Conservation (phyloP, 75 land plant species). For the Cupressus sempervirens region DNA sequence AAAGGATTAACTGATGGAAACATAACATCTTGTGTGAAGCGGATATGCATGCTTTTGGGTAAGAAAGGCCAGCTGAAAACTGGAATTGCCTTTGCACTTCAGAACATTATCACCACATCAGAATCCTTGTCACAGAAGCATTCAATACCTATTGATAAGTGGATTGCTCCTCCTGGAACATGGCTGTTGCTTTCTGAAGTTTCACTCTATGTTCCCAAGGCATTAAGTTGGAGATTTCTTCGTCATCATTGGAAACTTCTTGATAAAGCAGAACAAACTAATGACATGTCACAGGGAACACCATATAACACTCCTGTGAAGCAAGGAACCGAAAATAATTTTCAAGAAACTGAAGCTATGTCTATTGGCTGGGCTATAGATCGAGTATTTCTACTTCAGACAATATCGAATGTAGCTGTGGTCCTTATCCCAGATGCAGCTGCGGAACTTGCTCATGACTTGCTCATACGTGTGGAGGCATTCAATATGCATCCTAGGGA, state of each 20-base stretch:
- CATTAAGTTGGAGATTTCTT: conserved; percentile 76
- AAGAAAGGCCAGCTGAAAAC: conserved; percentile 62
- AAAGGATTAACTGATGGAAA: conserved; percentile 58
- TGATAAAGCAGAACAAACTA: conserved; percentile 26
- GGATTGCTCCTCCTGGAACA: conserved; percentile 79
- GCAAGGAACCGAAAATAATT: conserved; percentile 8
- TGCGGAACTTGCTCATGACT: conserved; percentile 68
- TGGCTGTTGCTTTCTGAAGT: conserved; percentile 88
- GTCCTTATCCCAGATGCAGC: conserved; percentile 86
- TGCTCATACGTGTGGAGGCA: conserved; percentile 60
- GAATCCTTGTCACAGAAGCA: conserved; percentile 45
- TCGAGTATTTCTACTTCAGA: conserved; percentile 71
- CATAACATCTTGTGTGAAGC: conserved; percentile 60
- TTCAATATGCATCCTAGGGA: conserved; percentile 88
- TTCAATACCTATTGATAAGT: conserved; percentile 34
- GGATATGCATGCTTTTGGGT: conserved; percentile 73
- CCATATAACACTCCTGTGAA: conserved; percentile 13
- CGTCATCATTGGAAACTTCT: conserved; percentile 82
- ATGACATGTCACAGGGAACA: conserved; percentile 9
- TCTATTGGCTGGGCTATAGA: conserved; percentile 67
- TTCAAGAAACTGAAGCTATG: conserved; percentile 19
- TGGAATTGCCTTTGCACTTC: conserved; percentile 57
- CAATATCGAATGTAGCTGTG: conserved; percentile 78
- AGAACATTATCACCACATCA: conserved; percentile 62
- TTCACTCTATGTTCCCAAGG: conserved; percentile 66